Evolutionary conservation across 2,329 filamentous ascomycete species (phyloP), one percentile per base, ranked within the genome.

Genomic region (Capronia americana): DNA sequence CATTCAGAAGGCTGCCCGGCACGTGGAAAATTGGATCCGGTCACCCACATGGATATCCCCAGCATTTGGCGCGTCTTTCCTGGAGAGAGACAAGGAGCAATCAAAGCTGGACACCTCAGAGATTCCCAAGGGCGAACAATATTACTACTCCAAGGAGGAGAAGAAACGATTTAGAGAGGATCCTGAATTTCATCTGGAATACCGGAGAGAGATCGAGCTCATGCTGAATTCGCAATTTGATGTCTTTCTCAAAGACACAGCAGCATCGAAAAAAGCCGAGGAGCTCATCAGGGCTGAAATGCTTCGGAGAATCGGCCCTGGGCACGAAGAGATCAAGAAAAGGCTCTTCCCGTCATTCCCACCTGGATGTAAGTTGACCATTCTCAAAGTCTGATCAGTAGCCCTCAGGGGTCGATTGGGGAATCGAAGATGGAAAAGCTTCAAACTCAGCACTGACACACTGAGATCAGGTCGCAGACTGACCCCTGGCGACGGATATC

Each of bases 401-500:
- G 26, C 26, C 26, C 26, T 28, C 26, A 28, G 26, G 26, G 26
- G 26, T 28, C 26, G 26, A 28, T 28, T 28, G 26, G 26, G 26
- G 26, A 28, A 28, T 28, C 26, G 26, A 28, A 28, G 26, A 28
- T 28, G 26, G 26, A 28, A 28, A 28, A 28, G 26, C 26, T 28
- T 28, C 26, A 28, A 28, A 28, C 26, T 28, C 26, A 28, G 26
- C 26, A 28, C 26, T 28, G 26, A 28, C 26, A 28, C 26, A 28
- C 26, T 28, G 26, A 28, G 26, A 28, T 28, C 26, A 28, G 26
- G 83, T 63, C 75, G 82, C 20, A 76, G 83, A 1, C 70, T 83
- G 20, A 84, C 83, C 0, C 84, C 84, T 1, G 83, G 83, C 0
- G 80, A 81, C 17, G 82, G 83, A 0, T 85, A 83, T 70, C 78